Evolutionary conservation across 441 rosid species (phyloP).

Genomic region (Erodium moschatum): DNA sequence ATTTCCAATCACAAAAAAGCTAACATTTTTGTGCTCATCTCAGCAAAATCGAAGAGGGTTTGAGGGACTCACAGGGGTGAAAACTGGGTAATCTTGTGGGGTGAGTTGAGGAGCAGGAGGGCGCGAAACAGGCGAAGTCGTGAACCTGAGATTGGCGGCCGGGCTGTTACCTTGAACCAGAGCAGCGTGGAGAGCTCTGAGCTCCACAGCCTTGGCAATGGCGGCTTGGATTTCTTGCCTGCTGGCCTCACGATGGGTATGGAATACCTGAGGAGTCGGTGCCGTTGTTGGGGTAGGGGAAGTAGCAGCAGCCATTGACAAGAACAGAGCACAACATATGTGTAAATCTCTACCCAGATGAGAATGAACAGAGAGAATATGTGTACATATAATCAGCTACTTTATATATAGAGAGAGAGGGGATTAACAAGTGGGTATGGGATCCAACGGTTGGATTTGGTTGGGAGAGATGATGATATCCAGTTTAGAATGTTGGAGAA

Average conservation of each 20-base stretch:
- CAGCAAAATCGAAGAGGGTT: no score
- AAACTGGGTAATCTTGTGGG: conserved; percentile 91
- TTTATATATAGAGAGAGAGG: no score
- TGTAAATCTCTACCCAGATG: background rate
- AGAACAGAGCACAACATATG: conserved; percentile 13
- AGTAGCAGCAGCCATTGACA: conserved; percentile 46
- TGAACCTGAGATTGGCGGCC: conserved; percentile 32
- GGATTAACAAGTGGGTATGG: conserved; percentile 9
- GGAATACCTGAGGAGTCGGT: no score
- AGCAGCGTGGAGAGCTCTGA: conserved; percentile 78
- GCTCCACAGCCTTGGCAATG: conserved; percentile 76
- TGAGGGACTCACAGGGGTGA: conserved; percentile 61
- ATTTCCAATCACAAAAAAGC: background rate
- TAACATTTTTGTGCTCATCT: no score
- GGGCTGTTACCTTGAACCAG: conserved; percentile 60
- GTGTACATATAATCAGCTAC: no score
- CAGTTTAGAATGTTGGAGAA: conserved; percentile 25
- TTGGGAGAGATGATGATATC: conserved; percentile 32
- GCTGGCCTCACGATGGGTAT: conserved; percentile 16
- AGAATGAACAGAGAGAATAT: background rate
- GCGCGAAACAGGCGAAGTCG: conserved; percentile 52
- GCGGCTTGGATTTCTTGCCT: conserved; percentile 62
- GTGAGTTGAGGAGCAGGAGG: conserved; percentile 44
- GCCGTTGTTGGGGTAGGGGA: no score
- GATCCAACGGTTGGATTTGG: conserved; percentile 33